These are phyloP conservation scores for Phalaenopsis equestris DNA, from an alignment of 106 monocot genomes.

Conservation along the genomic window DNA sequence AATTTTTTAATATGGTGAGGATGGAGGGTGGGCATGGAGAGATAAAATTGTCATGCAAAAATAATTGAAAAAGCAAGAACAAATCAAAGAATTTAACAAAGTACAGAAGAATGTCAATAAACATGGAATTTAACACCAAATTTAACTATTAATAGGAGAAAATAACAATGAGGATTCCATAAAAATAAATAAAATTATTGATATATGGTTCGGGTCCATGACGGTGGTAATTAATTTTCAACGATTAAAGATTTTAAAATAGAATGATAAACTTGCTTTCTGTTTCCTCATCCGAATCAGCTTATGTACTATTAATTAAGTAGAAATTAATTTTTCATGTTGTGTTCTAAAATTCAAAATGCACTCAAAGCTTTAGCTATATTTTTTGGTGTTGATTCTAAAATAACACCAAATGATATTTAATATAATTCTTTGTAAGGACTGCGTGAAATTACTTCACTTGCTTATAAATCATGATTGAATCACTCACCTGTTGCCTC, in stretches of 20 bases:
- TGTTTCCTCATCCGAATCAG: not conserved
- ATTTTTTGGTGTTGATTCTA: not conserved
- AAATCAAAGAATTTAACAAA: not conserved
- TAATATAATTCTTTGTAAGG: not conserved
- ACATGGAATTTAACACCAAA: not conserved
- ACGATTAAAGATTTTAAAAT: not conserved
- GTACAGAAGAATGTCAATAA: not conserved
- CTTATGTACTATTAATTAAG: not conserved
- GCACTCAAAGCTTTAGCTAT: not conserved
- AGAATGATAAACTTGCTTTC: not conserved
- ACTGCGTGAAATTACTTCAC: not conserved
- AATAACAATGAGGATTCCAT: not conserved
- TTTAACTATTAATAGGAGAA: not conserved
- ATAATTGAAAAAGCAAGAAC: not conserved
- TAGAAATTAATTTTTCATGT: not conserved
- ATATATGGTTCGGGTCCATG: not conserved
- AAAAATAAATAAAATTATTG: not conserved
- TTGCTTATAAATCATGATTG: not conserved
- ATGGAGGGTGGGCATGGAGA: not conserved
- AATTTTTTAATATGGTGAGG: not conserved
- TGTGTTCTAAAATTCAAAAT: not conserved
- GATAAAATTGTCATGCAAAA: not conserved
- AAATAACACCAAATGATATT: not conserved
- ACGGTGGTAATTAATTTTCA: not conserved
- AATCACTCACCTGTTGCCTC: constrained; percentile 51